A percentile compares a stretch with the other conserved stretches of the same genome.
Evolutionary conservation across 306 rosid species (phyloP).

Genomic region (Cucumis melo): DNA sequence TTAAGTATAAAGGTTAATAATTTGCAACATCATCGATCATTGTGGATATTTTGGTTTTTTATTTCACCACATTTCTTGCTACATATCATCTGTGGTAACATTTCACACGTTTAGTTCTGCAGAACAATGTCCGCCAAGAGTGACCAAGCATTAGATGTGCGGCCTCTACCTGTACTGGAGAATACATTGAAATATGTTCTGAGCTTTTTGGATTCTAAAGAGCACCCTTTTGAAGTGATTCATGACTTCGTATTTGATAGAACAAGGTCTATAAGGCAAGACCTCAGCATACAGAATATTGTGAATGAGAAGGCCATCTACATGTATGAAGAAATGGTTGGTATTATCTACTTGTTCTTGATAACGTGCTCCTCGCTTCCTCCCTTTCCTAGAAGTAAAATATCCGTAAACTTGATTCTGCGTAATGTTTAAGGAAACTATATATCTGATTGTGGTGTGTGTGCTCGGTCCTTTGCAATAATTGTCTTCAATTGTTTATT

Average conservation of each 20-base stretch:
- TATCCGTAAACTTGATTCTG: not conserved
- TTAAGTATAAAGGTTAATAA: not conserved
- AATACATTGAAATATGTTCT: slow-evolving; percentile 51
- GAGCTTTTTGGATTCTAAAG: slow-evolving; percentile 38
- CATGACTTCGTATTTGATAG: slow-evolving; percentile 84
- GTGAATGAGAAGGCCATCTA: slow-evolving; percentile 37
- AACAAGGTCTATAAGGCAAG: slow-evolving; percentile 89
- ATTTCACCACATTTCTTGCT: not conserved
- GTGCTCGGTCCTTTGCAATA: not conserved
- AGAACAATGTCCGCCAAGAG: slow-evolving; percentile 56
- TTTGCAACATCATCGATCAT: not conserved
- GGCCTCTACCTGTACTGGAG: slow-evolving; percentile 67
- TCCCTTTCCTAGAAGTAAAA: not conserved
- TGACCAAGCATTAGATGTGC: slow-evolving; percentile 58
- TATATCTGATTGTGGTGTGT: not conserved
- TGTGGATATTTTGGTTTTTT: not conserved
- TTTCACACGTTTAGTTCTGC: slow-evolving; percentile 54
- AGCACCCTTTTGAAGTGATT: slow-evolving; percentile 61
- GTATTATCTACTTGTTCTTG: not conserved
- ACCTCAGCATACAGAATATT: slow-evolving; percentile 74
- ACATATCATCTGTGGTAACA: not conserved
- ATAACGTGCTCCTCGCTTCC: not conserved
- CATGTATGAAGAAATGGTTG: slow-evolving; percentile 76
- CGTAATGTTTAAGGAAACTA: not conserved
- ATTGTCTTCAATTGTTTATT: not conserved